phyloP scores from a whole-genome alignment of 495 filamentous ascomycete species.

The Hypoxylon perforatum region DNA sequence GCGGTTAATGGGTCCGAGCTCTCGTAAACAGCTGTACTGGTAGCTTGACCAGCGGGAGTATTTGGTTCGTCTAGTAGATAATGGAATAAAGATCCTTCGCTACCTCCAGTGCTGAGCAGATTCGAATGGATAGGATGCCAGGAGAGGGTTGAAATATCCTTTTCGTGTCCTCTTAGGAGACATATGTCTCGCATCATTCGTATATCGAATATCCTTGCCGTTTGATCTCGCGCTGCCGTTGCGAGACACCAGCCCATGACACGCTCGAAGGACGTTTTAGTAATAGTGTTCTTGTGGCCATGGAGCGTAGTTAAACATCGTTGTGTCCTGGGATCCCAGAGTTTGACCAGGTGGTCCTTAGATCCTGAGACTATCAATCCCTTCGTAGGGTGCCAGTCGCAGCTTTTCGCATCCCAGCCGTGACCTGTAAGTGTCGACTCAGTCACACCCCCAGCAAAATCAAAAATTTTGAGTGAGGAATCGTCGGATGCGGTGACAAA shows the following conservation, averaged over 20 bases:
- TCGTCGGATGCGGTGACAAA: slow-evolving; percentile 98
- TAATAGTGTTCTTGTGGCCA: slow-evolving; percentile 97
- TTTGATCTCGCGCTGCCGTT: slow-evolving; percentile 91
- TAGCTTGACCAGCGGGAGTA: slow-evolving; percentile 72
- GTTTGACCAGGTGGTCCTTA: slow-evolving; percentile 95
- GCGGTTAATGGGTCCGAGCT: slow-evolving; percentile 79
- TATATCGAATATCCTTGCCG: slow-evolving; percentile 90
- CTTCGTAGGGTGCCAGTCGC: slow-evolving; percentile 98
- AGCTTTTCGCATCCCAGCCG: slow-evolving; percentile 94
- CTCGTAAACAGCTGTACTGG: slow-evolving; percentile 83
- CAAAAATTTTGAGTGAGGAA: slow-evolving; percentile 90
- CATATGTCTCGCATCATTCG: slow-evolving; percentile 98
- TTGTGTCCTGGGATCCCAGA: slow-evolving; percentile 94
- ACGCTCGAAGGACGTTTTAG: slow-evolving; percentile 86
- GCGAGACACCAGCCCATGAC: slow-evolving; percentile 85
- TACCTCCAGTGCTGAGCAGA: slow-evolving; percentile 89
- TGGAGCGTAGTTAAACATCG: slow-evolving; percentile 92
- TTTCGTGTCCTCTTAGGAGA: slow-evolving; percentile 90
- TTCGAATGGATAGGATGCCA: slow-evolving; percentile 95
- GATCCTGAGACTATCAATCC: slow-evolving; percentile 94
- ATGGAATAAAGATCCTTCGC: slow-evolving; percentile 88
- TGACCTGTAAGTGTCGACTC: slow-evolving; percentile 88
- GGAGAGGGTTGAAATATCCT: slow-evolving; percentile 89
- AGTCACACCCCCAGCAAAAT: slow-evolving; percentile 86
- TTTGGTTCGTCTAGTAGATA: slow-evolving; percentile 95